Percentiles rank a stretch among this genome's conserved stretches.
phyloP scores from a whole-genome alignment of 352 stramenopile species.

The Pythium brassicae region DNA sequence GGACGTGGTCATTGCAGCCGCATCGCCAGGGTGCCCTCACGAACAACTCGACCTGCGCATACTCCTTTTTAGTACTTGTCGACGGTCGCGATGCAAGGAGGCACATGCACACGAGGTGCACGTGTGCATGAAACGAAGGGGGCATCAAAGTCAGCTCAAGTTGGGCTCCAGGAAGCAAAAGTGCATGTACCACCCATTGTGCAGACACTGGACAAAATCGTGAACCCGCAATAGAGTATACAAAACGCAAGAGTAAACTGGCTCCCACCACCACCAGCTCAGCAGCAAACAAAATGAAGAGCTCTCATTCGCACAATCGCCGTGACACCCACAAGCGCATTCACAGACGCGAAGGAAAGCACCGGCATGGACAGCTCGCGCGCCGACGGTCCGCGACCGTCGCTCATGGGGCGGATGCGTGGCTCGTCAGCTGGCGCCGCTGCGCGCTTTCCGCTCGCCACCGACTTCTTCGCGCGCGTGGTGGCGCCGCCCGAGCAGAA shows the following conservation, averaged over 20 bases:
- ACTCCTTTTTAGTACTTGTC: no score
- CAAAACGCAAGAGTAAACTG: no score
- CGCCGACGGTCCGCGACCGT: slow-evolving; percentile 20
- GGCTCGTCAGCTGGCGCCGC: slow-evolving; percentile 6
- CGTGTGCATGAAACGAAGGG: no score
- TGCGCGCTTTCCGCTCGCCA: slow-evolving; percentile 36
- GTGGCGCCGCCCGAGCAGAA: slow-evolving; percentile 37
- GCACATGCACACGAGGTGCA: no score
- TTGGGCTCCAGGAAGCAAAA: no score
- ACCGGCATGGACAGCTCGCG: slow-evolving; percentile 28
- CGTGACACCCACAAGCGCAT: not conserved
- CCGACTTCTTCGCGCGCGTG: slow-evolving; percentile 41
- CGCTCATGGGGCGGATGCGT: slow-evolving; percentile 32
- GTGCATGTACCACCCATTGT: no score
- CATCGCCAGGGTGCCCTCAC: no score
- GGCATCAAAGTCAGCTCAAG: no score
- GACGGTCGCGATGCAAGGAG: no score
- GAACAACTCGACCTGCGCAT: not conserved
- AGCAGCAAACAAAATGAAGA: not conserved
- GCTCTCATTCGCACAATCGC: not conserved
- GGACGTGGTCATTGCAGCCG: not conserved
- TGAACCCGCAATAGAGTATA: no score
- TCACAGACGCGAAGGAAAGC: not conserved
- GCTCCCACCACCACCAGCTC: no score
- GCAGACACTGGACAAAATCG: not conserved